phyloP scores from a whole-genome alignment of 179 eudicot genomes.

The Beta lomatogona region DNA sequence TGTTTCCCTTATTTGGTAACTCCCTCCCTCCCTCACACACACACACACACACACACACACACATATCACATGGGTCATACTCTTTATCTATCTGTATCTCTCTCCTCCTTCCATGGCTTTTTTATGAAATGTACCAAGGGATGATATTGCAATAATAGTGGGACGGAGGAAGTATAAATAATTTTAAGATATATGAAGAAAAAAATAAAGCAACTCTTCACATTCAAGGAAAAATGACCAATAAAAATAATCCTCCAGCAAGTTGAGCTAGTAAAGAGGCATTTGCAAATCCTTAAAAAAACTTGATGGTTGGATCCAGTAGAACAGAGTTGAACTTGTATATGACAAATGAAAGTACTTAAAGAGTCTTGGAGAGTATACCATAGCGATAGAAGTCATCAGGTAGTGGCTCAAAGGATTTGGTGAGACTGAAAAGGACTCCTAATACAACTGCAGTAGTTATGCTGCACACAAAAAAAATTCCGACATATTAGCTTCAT shows the following conservation, averaged over 20 bases:
- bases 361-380: slow-evolving; percentile 28
- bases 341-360: slow-evolving; percentile 5
- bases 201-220: too few species aligned
- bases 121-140: too few species aligned
- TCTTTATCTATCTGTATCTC: too few species aligned
- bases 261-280: not conserved
- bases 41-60: too few species aligned
- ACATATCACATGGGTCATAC: too few species aligned
- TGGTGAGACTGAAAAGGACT: slow-evolving; percentile 71
- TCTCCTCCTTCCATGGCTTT: too few species aligned
- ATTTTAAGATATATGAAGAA: too few species aligned
- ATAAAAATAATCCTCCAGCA: not conserved
- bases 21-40: too few species aligned
- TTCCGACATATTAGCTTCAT: not conserved
- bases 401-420: slow-evolving; percentile 67
- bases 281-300: not conserved
- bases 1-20: too few species aligned
- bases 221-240: too few species aligned
- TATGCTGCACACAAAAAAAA: slow-evolving; percentile 44
- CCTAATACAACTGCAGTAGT: slow-evolving; percentile 70
- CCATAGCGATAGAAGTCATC: slow-evolving; percentile 89
- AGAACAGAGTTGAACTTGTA: not conserved
- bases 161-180: too few species aligned
- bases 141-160: too few species aligned
- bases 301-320: not conserved